Conservation (phyloP, 2,329 filamentous ascomycete species). For the Fusarium scirpi region DNA sequence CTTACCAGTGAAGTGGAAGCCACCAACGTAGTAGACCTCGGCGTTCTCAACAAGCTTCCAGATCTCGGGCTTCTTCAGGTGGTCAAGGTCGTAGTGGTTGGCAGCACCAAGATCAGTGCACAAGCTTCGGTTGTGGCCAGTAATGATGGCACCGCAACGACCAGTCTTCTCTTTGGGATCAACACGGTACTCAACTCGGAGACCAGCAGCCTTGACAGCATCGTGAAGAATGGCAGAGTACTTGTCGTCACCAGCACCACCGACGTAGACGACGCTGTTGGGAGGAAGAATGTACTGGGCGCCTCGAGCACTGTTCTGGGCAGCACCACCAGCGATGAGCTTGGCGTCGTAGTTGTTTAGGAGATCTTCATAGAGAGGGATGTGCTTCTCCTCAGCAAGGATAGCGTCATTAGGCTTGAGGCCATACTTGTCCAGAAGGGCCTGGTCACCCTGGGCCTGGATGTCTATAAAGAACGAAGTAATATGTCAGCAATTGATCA, state of each 20-base stretch:
- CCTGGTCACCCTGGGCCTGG: slow-evolving; percentile 84
- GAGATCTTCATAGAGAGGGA: slow-evolving; percentile 91
- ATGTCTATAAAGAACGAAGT: slow-evolving; percentile 72
- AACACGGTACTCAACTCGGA: slow-evolving; percentile 94
- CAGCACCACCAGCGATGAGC: slow-evolving; percentile 94
- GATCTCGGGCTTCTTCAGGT: slow-evolving; percentile 90
- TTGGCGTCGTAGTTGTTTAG: slow-evolving; percentile 93
- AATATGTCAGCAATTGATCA: slow-evolving; percentile 35
- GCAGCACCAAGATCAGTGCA: slow-evolving; percentile 95
- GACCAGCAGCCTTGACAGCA: slow-evolving; percentile 86
- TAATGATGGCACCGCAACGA: slow-evolving; percentile 96
- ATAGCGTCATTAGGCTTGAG: slow-evolving; percentile 98
- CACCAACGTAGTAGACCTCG: slow-evolving; percentile 91
- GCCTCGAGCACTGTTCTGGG: slow-evolving; percentile 96
- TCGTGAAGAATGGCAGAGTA: slow-evolving; percentile 90
- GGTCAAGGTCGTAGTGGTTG: slow-evolving; percentile 96
- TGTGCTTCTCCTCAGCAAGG: slow-evolving; percentile 92
- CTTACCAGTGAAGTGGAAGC: slow-evolving; percentile 88
- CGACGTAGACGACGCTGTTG: slow-evolving; percentile 92
- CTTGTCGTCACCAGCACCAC: slow-evolving; percentile 95
- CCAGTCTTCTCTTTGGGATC: slow-evolving; percentile 87
- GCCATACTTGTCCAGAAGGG: slow-evolving; percentile 89
- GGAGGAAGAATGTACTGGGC: slow-evolving; percentile 94
- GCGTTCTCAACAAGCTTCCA: slow-evolving; percentile 93
- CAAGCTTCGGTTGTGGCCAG: slow-evolving; percentile 93